Percentiles rank a stretch among this genome's conserved stretches.
These are phyloP conservation scores for Alternaria hordeiaustralica DNA, from an alignment of 2,329 filamentous ascomycete genomes.

Conservation along the genomic window DNA sequence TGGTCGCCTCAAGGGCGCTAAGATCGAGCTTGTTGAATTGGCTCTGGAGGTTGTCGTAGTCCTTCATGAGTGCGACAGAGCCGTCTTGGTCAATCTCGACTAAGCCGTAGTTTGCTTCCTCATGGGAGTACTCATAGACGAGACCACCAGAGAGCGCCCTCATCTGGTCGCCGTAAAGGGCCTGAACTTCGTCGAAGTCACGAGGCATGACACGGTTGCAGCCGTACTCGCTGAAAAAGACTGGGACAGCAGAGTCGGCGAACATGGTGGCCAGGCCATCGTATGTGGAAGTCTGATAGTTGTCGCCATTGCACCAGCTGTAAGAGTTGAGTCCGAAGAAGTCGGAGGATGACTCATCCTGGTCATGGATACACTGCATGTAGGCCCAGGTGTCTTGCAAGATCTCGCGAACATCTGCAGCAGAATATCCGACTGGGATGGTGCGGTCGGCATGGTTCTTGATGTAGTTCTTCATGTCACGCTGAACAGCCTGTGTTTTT, in stretches of 20 bases:
- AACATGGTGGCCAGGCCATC: slow-evolving; percentile 70
- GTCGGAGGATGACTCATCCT: slow-evolving; percentile 70
- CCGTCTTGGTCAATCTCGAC: slow-evolving; percentile 54
- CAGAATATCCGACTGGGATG: slow-evolving; percentile 73
- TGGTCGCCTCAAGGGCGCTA: slow-evolving; percentile 67
- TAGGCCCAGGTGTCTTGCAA: slow-evolving; percentile 79
- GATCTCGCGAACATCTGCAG: slow-evolving; percentile 76
- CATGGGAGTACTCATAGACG: slow-evolving; percentile 81
- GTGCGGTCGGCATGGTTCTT: slow-evolving; percentile 61
- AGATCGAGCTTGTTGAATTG: slow-evolving; percentile 81
- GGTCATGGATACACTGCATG: slow-evolving; percentile 67
- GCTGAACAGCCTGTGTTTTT: slow-evolving; percentile 60
- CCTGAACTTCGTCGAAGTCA: slow-evolving; percentile 75
- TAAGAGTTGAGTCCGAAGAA: slow-evolving; percentile 80
- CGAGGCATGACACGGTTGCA: slow-evolving; percentile 72
- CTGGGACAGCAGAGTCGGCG: slow-evolving; percentile 68
- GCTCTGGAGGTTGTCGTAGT: slow-evolving; percentile 71
- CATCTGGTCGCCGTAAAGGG: slow-evolving; percentile 77
- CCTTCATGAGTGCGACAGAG: slow-evolving; percentile 51
- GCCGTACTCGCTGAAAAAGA: slow-evolving; percentile 84
- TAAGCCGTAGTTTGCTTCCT: slow-evolving; percentile 65
- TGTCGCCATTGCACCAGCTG: slow-evolving; percentile 74
- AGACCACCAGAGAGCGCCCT: slow-evolving; percentile 76
- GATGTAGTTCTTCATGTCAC: slow-evolving; percentile 74
- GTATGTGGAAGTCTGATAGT: slow-evolving; percentile 66